Evolutionary conservation across 2,329 filamentous ascomycete species (phyloP).

Genomic region (Ceratocystis diversiconidia): DNA sequence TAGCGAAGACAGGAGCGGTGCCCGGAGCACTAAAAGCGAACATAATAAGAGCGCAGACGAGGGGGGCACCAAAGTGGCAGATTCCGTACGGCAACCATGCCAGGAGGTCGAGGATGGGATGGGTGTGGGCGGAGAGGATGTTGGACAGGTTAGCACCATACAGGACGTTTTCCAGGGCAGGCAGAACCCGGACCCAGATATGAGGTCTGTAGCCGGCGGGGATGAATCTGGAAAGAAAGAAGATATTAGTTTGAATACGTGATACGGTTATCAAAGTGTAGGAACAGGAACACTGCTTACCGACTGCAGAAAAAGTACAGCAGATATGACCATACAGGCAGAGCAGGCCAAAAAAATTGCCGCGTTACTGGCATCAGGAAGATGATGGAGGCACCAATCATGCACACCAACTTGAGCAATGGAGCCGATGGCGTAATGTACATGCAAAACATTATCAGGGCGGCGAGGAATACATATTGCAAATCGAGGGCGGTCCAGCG

Average conservation of each 20-base stretch:
- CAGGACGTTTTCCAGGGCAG: conserved; percentile 87
- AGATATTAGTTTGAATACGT: background rate
- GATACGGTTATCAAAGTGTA: background rate
- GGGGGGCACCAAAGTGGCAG: conserved; percentile 75
- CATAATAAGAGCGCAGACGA: conserved; percentile 62
- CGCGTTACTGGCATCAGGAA: conserved; percentile 70
- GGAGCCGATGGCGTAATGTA: conserved; percentile 71
- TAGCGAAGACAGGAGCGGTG: conserved; percentile 69
- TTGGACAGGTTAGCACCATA: conserved; percentile 94
- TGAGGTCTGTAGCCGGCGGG: conserved; percentile 75
- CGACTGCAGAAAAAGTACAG: conserved; percentile 86
- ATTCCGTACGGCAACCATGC: conserved; percentile 92
- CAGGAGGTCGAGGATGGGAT: conserved; percentile 67
- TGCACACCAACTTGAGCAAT: conserved; percentile 58
- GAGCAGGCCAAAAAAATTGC: conserved; percentile 80
- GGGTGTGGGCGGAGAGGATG: conserved; percentile 81
- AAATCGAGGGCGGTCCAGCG: conserved; percentile 72
- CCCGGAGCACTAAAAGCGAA: conserved; percentile 83
- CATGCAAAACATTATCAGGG: conserved; percentile 68
- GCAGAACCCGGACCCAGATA: conserved; percentile 90
- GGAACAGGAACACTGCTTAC: conserved; percentile 40
- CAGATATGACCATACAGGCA: conserved; percentile 74
- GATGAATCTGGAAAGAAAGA: conserved; percentile 52
- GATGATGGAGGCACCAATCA: conserved; percentile 52
- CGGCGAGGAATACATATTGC: conserved; percentile 64